These are phyloP conservation scores for Aspergillus arachidicola DNA, from an alignment of 2,329 filamentous ascomycete genomes.

Conservation along the genomic window DNA sequence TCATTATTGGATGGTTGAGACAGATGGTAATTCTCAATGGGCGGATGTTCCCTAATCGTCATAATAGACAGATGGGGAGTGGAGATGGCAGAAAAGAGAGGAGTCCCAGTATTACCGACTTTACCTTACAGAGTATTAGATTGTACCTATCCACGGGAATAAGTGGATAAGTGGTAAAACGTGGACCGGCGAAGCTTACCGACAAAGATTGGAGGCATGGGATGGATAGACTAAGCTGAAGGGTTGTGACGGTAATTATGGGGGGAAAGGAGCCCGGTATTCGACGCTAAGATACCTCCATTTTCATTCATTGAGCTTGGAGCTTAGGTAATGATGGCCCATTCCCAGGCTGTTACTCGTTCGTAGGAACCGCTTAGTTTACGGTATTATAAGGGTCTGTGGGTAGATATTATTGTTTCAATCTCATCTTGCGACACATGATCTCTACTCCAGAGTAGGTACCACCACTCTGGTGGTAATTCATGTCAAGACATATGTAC, in stretches of 20 bases:
- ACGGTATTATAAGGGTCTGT: background rate
- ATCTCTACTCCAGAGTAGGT: too few species aligned
- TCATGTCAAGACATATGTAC: background rate
- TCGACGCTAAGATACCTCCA: background rate
- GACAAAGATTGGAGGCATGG: conserved; percentile 5
- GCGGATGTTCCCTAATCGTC: conserved; percentile 29
- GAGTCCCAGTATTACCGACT: background rate
- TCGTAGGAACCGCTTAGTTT: background rate
- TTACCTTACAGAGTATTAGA: conserved; percentile 3
- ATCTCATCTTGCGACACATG: background rate
- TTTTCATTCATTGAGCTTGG: background rate
- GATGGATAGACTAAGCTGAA: background rate
- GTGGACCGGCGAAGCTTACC: conserved; percentile 20
- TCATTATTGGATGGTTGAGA: conserved; percentile 8
- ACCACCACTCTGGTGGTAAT: background rate
- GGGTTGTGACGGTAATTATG: background rate
- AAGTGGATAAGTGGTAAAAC: conserved; percentile 16
- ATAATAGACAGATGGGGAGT: conserved; percentile 27
- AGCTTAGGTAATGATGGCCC: background rate
- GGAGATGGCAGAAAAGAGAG: conserved; percentile 29
- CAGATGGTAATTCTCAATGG: conserved; percentile 7
- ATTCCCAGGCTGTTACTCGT: background rate
- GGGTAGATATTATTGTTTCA: background rate
- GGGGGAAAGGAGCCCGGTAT: background rate
- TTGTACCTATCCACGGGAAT: conserved; percentile 5